Evolutionary conservation across 352 stramenopile genomes (phyloP).

Genomic region (Peronospora destructor): DNA sequence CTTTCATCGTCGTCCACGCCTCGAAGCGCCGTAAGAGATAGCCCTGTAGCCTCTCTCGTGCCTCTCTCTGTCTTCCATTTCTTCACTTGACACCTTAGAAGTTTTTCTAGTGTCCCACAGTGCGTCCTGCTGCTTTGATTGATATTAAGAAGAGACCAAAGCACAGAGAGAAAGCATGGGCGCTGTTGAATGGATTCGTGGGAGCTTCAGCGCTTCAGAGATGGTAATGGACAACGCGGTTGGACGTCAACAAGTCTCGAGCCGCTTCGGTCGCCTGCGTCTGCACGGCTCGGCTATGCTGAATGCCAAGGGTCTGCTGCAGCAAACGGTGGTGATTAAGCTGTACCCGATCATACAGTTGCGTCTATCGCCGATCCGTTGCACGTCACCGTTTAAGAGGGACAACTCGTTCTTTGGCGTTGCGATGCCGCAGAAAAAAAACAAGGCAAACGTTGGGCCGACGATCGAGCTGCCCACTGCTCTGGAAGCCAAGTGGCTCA

Average conservation of each 20-base stretch:
- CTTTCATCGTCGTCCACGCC: background rate
- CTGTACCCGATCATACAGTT: slow-evolving; percentile 44
- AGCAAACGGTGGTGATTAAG: slow-evolving; percentile 40
- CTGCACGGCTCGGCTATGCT: slow-evolving; percentile 37
- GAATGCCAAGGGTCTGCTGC: slow-evolving; percentile 39
- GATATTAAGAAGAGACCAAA: slow-evolving; percentile 16
- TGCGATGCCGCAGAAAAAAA: background rate
- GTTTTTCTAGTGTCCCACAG: slow-evolving; percentile 1
- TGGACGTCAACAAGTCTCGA: slow-evolving; percentile 7
- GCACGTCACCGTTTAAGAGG: slow-evolving; percentile 27
- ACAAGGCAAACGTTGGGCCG: slow-evolving; percentile 5
- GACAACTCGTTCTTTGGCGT: slow-evolving; percentile 2
- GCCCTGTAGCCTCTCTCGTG: background rate
- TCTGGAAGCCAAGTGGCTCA: slow-evolving; percentile 35
- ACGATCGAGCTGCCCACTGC: slow-evolving; percentile 12
- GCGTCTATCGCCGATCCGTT: slow-evolving; percentile 28
- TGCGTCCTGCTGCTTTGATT: background rate
- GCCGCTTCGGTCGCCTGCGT: slow-evolving; percentile 29
- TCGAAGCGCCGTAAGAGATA: background rate
- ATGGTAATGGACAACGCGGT: background rate
- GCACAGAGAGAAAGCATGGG: slow-evolving; percentile 33
- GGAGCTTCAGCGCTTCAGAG: slow-evolving; percentile 13
- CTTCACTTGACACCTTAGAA: too few species aligned
- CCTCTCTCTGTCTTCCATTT: slow-evolving; percentile 22
- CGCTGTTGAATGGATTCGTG: slow-evolving; percentile 31